Evolutionary conservation across 768 basidiomycete species (phyloP).

Genomic region (Lactarius hatsudake): DNA sequence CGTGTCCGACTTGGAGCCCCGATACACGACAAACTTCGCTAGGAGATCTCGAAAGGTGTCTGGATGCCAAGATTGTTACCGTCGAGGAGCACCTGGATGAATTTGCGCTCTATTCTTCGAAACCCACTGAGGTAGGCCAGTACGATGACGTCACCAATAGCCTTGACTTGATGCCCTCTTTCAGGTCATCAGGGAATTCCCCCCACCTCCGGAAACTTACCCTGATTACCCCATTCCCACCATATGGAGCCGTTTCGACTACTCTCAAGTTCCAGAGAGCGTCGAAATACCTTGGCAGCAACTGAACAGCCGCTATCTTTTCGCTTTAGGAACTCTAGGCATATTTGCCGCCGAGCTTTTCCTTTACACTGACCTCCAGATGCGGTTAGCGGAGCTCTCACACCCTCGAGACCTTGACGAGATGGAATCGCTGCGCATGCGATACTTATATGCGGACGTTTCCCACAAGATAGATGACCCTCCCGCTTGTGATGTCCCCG

Average conservation of each 20-base stretch:
- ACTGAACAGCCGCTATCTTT: slow-evolving; percentile 59
- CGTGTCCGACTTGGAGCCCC: slow-evolving; percentile 83
- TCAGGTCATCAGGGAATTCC: slow-evolving; percentile 21
- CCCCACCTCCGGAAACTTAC: slow-evolving; percentile 48
- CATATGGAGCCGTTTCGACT: slow-evolving; percentile 52
- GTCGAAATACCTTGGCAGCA: slow-evolving; percentile 55
- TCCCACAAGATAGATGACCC: not conserved
- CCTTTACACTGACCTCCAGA: slow-evolving; percentile 57
- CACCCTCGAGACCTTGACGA: slow-evolving; percentile 30
- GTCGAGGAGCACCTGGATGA: slow-evolving; percentile 71
- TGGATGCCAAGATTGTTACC: slow-evolving; percentile 72
- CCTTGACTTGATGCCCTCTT: not conserved
- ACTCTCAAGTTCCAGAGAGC: slow-evolving; percentile 35
- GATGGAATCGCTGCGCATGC: slow-evolving; percentile 30
- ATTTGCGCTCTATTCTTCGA: slow-evolving; percentile 56
- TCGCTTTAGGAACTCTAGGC: slow-evolving; percentile 62
- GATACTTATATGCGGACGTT: slow-evolving; percentile 18
- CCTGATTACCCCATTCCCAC: slow-evolving; percentile 52
- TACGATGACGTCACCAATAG: not conserved
- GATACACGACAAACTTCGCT: slow-evolving; percentile 66
- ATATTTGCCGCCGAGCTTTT: slow-evolving; percentile 74
- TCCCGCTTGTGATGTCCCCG: slow-evolving; percentile 5
- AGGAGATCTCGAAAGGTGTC: slow-evolving; percentile 58
- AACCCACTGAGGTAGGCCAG: slow-evolving; percentile 58
- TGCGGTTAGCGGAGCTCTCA: slow-evolving; percentile 44